Base-by-base conservation (phyloP, 108 stramenopile species). In the Fragilaria radians region DNA sequence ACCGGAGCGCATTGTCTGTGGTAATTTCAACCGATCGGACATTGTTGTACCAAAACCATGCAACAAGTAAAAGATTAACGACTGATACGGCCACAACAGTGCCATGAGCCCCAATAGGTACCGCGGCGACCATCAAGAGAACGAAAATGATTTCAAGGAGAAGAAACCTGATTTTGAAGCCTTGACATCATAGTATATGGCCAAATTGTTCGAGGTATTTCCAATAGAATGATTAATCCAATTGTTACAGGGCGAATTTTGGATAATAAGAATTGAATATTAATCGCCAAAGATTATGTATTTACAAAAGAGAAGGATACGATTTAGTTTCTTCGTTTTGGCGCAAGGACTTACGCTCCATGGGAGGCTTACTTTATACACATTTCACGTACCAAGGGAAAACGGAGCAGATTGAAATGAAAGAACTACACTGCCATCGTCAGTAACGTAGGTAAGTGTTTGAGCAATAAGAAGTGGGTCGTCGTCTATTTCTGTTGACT, bases 21-120 rank as follows among this genome's bases (percentile, higher is more conserved):
- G 85, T 88, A 23, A 92, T 81, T 36, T 92, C 90, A 14, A 92
- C 90, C 5, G 78, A 81, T 52, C 90, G 78, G 7, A 92, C 90
- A 62, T 79, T 76, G 52, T 92, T 92, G 72, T 92, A 92, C 90
- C 90, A 92, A 59, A 92, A 88, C 85, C 86, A 88, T 11, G 86
- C 90, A 7, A 92, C 84, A 0, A 68, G 70, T 32, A 88, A 57
- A 21, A 92, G 73, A 64, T 92, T 92, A 3, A 72, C 86, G 32
- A 92, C 58, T 24, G 86, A 79, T 25, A 92, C 77, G 46, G 76
- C 73, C 4, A 92, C 78, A 26, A 92, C 86, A 7, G 85, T 88
- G 30, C 85, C 85, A 54, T 92, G 90, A 11, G 90, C 90, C 7
- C 90, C 90, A 56, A 86, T 77, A 28, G 85, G 86, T 1, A 92